These are phyloP conservation scores for Colletotrichum sp. DNA, from an alignment of 2,329 filamentous ascomycete genomes.

Conservation along the genomic window DNA sequence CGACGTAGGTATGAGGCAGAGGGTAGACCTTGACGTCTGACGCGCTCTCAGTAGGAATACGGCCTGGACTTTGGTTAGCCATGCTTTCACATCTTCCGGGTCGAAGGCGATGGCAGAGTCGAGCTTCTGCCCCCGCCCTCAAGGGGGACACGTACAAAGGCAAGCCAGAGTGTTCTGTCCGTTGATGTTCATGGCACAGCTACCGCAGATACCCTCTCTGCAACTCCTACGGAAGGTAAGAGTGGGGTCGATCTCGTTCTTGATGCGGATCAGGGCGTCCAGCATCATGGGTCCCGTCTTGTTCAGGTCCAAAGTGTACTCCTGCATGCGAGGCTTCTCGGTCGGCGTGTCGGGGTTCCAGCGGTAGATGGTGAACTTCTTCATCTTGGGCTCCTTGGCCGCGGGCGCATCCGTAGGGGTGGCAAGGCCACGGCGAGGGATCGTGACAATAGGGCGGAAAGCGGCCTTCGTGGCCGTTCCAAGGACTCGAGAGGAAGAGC, in stretches of 20 bases:
- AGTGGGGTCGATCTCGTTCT: constrained; percentile 98
- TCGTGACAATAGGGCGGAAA: constrained; percentile 45
- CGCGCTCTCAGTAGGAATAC: constrained; percentile 83
- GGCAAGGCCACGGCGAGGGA: constrained; percentile 54
- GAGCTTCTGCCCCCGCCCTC: background rate
- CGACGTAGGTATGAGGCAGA: constrained; percentile 96
- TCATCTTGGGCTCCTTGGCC: constrained; percentile 71
- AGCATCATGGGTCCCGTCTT: constrained; percentile 99
- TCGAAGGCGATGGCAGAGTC: background rate
- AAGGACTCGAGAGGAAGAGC: constrained; percentile 60
- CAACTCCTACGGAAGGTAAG: constrained; percentile 95
- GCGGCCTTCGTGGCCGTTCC: constrained; percentile 46
- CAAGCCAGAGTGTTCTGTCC: constrained; percentile 98
- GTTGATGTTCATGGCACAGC: constrained; percentile 99
- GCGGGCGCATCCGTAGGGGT: constrained; percentile 64
- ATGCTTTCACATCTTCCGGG: background rate
- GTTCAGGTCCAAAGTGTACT: constrained; percentile 93
- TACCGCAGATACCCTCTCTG: constrained; percentile 97
- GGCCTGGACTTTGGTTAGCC: constrained; percentile 64
- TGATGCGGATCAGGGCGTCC: constrained; percentile 95
- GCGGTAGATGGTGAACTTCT: constrained; percentile 98
- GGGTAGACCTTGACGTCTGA: constrained; percentile 95
- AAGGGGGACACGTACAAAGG: constrained; percentile 73
- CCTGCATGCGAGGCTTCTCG: constrained; percentile 95
- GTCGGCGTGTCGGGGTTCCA: constrained; percentile 95